Evolutionary conservation across 306 rosid species (phyloP).

Genomic region (Lathyrus aphaca): DNA sequence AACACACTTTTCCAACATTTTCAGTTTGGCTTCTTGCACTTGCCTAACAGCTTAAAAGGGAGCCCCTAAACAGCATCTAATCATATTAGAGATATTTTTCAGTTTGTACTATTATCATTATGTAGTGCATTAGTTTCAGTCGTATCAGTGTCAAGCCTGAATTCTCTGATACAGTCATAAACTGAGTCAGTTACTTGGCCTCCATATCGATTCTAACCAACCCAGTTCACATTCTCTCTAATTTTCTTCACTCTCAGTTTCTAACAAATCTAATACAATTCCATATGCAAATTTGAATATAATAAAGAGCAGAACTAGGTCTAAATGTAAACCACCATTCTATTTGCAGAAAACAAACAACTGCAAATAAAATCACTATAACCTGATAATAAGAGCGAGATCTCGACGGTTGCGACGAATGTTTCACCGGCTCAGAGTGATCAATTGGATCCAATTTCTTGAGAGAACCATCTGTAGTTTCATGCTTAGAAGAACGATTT

Average conservation of each 20-base stretch:
- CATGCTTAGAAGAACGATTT: too few species aligned
- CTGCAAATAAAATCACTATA: background rate
- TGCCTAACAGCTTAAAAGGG: background rate
- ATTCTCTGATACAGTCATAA: background rate
- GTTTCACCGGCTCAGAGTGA: constrained; percentile 46
- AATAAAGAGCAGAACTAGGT: background rate
- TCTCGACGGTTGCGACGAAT: constrained; percentile 55
- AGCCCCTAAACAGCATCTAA: background rate
- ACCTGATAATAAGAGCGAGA: constrained; percentile 76
- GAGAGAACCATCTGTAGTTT: too few species aligned
- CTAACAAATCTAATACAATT: background rate
- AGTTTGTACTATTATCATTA: background rate
- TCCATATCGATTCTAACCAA: background rate
- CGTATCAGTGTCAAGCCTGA: background rate
- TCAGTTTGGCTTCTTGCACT: background rate
- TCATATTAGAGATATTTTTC: background rate
- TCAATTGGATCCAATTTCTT: too few species aligned
- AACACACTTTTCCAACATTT: background rate
- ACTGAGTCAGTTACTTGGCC: background rate
- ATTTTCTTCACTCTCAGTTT: background rate
- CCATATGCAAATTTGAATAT: background rate
- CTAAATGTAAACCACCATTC: background rate
- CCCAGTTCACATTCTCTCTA: background rate
- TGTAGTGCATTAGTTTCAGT: background rate
- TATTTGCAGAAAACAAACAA: constrained; percentile 17